These are phyloP conservation scores for Trametes hirsuta DNA, from an alignment of 1,284 basidiomycete species.

Conservation along the genomic window DNA sequence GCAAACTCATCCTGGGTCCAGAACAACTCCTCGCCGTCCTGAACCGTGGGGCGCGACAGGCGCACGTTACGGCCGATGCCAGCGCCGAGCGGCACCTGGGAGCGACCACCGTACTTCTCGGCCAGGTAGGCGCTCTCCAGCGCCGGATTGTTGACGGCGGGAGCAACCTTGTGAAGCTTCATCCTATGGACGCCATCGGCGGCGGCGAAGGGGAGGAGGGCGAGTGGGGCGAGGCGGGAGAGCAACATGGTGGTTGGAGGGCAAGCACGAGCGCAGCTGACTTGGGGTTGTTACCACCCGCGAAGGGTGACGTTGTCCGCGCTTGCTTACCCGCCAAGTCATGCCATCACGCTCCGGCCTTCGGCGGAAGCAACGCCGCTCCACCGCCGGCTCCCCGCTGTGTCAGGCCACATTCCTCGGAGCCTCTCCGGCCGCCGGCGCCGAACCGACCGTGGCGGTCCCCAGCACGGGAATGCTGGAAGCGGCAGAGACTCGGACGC, in stretches of 20 bases:
- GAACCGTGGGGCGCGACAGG: conserved; percentile 42
- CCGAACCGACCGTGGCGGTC: no score
- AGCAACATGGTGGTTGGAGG: conserved; percentile 66
- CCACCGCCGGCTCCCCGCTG: background rate
- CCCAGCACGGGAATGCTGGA: background rate
- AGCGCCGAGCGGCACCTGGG: conserved; percentile 77
- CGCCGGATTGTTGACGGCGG: conserved; percentile 60
- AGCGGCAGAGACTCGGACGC: background rate
- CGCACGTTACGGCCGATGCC: conserved; percentile 70
- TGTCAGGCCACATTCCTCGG: background rate
- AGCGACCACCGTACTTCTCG: conserved; percentile 80
- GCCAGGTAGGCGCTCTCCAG: conserved; percentile 83
- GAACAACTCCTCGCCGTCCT: conserved; percentile 68
- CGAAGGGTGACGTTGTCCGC: conserved; percentile 25
- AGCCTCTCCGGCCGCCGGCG: background rate
- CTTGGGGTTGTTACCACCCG: conserved; percentile 20
- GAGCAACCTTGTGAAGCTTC: conserved; percentile 84
- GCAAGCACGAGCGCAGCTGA: conserved; percentile 29
- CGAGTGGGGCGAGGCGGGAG: conserved; percentile 56
- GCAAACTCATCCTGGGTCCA: conserved; percentile 81
- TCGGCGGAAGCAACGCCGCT: conserved; percentile 14
- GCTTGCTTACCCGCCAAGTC: background rate
- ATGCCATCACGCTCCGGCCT: conserved; percentile 6
- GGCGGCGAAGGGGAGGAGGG: conserved; percentile 72
- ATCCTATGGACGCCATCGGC: conserved; percentile 79